Conservation (phyloP, 2,329 filamentous ascomycete genomes). For the Aphanocladium album region DNA sequence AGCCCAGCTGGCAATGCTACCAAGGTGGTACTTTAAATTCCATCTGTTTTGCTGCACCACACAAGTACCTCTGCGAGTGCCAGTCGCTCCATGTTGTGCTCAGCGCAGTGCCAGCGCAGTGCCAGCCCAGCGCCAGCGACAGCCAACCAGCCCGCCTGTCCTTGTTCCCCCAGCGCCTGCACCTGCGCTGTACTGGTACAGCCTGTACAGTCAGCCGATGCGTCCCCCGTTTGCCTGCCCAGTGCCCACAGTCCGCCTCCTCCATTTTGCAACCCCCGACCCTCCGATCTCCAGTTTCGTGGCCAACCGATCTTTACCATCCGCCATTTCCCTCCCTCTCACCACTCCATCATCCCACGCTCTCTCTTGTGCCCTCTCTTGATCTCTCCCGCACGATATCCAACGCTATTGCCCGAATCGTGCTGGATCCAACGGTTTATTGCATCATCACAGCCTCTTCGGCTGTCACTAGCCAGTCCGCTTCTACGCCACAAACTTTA, state of each 20-base stretch:
- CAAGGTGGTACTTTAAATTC: too few relatives aligned
- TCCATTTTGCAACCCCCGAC: slow-evolving; percentile 10
- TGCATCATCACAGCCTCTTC: background rate
- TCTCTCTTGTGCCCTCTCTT: background rate
- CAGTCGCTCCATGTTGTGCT: too few relatives aligned
- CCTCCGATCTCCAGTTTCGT: slow-evolving; percentile 2
- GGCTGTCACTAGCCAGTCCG: background rate
- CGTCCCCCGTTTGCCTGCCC: background rate
- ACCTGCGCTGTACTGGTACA: too few relatives aligned
- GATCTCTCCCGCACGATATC: background rate
- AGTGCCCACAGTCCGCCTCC: slow-evolving; percentile 2
- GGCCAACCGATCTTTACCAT: background rate
- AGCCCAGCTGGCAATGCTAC: too few relatives aligned
- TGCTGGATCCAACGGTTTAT: background rate
- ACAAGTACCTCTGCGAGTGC: too few relatives aligned
- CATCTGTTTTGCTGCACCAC: too few relatives aligned
- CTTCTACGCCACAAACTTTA: background rate
- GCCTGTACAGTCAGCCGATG: background rate
- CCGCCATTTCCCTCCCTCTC: background rate
- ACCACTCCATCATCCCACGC: background rate
- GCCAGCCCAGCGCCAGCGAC: background rate
- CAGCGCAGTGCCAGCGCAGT: background rate
- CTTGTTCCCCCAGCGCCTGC: too few relatives aligned
- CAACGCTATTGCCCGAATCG: background rate
- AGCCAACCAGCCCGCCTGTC: too few relatives aligned